A percentile compares a stretch with the other conserved stretches of the same genome.
Evolutionary conservation across 129 eudicot genomes (phyloP).

Genomic region (Artemisia tridentata): DNA sequence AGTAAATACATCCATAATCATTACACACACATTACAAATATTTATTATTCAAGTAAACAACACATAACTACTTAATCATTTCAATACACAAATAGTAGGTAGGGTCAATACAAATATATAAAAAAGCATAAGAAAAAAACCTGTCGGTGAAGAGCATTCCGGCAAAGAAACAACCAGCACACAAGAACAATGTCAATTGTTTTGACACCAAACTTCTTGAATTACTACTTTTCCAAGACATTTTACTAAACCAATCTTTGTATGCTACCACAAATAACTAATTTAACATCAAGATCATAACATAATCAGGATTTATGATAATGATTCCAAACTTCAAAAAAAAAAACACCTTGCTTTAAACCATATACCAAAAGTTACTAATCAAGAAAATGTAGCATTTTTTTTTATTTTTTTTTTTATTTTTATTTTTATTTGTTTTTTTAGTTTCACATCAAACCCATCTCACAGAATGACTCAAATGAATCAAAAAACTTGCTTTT

Average conservation of each 20-base stretch:
- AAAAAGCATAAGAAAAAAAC: constrained; percentile 39
- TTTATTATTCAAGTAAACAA: constrained; percentile 9
- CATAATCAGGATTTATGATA: constrained; percentile 1
- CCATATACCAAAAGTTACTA: background rate
- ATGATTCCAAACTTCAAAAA: background rate
- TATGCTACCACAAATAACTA: constrained; percentile 8
- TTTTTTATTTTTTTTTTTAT: background rate
- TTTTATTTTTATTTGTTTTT: background rate
- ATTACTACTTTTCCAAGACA: constrained; percentile 74
- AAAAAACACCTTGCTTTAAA: background rate
- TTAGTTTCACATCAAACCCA: background rate
- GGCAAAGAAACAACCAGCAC: constrained; percentile 84
- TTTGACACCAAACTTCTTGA: constrained; percentile 52
- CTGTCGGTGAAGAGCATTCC: constrained; percentile 99
- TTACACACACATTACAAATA: background rate
- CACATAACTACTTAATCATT: constrained; percentile 19
- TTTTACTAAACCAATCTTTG: constrained; percentile 16
- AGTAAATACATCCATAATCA: constrained; percentile 7
- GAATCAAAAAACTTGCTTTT: too few species aligned
- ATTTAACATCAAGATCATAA: constrained; percentile 25
- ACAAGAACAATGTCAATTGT: constrained; percentile 61
- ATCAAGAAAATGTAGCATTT: background rate
- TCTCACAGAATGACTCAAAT: too few species aligned
- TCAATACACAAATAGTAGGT: constrained; percentile 21
- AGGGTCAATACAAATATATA: constrained; percentile 21